These are phyloP conservation scores for Nicotiana tabacum DNA, from an alignment of 257 asterid genomes.

Conservation along the genomic window DNA sequence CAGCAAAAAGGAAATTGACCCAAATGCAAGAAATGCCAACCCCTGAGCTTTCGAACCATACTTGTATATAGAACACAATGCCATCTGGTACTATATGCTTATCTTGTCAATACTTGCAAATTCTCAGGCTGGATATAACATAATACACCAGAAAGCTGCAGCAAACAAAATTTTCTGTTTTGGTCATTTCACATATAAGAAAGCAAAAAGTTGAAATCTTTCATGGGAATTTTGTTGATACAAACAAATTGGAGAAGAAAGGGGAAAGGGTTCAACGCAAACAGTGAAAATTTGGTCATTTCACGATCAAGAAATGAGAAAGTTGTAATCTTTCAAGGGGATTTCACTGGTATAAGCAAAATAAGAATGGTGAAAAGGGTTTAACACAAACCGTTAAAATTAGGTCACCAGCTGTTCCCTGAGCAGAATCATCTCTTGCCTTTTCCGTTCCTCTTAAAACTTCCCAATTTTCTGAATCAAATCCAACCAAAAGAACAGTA, in stretches of 20 bases:
- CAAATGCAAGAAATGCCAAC: slow-evolving; percentile 17
- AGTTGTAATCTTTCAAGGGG: neutral
- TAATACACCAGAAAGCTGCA: neutral
- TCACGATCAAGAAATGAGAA: neutral
- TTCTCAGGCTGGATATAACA: neutral
- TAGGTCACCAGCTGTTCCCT: too few relatives aligned
- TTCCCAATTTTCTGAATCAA: too few relatives aligned
- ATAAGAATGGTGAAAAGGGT: neutral
- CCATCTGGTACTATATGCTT: neutral
- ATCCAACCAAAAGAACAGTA: too few relatives aligned
- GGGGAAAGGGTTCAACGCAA: neutral
- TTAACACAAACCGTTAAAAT: neutral
- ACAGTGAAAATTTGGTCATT: neutral
- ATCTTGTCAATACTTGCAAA: neutral
- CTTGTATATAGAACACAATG: slow-evolving; percentile 1
- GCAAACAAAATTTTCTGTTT: neutral
- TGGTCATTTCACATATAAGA: neutral
- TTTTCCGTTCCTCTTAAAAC: too few relatives aligned
- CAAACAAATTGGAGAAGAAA: too few relatives aligned
- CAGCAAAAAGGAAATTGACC: slow-evolving; percentile 16
- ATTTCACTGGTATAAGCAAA: neutral
- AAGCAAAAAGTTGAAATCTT: neutral
- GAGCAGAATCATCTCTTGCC: too few relatives aligned
- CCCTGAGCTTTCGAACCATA: slow-evolving; percentile 20
- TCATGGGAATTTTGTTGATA: too few relatives aligned